Evolutionary conservation across 345 rosid species (phyloP).

Genomic region (Melaleuca quinquenervia): DNA sequence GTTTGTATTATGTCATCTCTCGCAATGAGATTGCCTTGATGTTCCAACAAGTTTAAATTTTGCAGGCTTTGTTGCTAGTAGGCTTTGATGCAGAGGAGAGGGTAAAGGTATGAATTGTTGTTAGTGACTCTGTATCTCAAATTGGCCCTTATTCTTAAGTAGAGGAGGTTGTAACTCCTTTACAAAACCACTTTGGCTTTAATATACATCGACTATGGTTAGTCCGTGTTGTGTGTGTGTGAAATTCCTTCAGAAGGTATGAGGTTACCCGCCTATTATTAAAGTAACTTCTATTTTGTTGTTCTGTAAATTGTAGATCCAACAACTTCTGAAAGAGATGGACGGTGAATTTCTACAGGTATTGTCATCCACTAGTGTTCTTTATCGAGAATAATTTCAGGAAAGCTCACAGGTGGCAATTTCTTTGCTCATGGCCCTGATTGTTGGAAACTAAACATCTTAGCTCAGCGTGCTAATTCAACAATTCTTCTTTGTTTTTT

Average conservation of each 20-base stretch:
- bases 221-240: not conserved
- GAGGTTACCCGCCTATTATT: not conserved
- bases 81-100: slow-evolving; percentile 62
- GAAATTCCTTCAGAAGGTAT: not conserved
- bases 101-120: slow-evolving; percentile 29
- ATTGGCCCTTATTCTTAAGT: not conserved
- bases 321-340: slow-evolving; percentile 51
- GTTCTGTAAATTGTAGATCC: slow-evolving; percentile 30
- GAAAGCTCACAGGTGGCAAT: no score
- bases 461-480: no score
- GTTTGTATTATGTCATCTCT: slow-evolving; percentile 9
- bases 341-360: slow-evolving; percentile 91
- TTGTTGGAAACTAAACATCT: no score
- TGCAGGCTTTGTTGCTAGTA: slow-evolving; percentile 63
- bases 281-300: not conserved
- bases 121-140: not conserved
- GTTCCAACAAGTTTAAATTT: not conserved
- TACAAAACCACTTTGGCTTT: not conserved
- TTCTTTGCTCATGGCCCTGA: no score
- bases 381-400: not conserved
- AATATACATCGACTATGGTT: not conserved
- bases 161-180: not conserved
- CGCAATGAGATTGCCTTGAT: not conserved
- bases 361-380: not conserved
- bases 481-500: no score